These are phyloP conservation scores for Dipodascopsis uninucleata DNA, from an alignment of 805 yeast species.

Conservation along the genomic window DNA sequence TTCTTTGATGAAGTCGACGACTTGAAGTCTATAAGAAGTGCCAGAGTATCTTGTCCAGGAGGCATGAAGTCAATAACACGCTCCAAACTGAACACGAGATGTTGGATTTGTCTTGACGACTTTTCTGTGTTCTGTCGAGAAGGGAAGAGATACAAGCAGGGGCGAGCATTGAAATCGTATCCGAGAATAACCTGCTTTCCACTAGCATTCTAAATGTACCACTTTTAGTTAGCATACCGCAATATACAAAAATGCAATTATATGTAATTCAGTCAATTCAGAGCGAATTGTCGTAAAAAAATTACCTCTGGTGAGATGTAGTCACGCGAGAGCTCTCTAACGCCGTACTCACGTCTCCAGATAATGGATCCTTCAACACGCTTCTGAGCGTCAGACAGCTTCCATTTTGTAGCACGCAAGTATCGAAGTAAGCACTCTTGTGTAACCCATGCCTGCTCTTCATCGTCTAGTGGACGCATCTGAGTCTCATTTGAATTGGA, in stretches of 20 bases:
- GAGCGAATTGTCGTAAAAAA: too few relatives aligned
- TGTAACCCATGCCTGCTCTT: conserved; percentile 89
- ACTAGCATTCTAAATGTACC: conserved; percentile 72
- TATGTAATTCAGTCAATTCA: too few relatives aligned
- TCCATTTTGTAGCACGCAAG: conserved; percentile 92
- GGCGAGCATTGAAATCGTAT: conserved; percentile 82
- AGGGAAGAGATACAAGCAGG: conserved; percentile 86
- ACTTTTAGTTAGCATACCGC: conserved; percentile 38
- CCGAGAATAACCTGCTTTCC: conserved; percentile 94
- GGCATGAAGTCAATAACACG: conserved; percentile 94
- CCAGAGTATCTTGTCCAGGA: conserved; percentile 89
- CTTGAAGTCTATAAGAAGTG: conserved; percentile 87
- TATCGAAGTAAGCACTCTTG: conserved; percentile 88
- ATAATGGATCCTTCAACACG: conserved; percentile 74
- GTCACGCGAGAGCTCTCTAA: conserved; percentile 42
- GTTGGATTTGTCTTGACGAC: conserved; percentile 90
- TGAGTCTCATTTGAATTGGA: conserved; percentile 39
- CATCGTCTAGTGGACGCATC: conserved; percentile 40
- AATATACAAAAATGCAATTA: background rate
- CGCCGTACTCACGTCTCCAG: conserved; percentile 95
- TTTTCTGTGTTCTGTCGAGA: conserved; percentile 95
- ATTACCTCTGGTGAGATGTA: conserved; percentile 30
- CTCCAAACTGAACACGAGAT: conserved; percentile 87
- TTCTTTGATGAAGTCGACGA: conserved; percentile 69
- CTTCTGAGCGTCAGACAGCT: conserved; percentile 59